Base-by-base conservation (phyloP, 768 basidiomycete species). In the Lactarius hatsudake region DNA sequence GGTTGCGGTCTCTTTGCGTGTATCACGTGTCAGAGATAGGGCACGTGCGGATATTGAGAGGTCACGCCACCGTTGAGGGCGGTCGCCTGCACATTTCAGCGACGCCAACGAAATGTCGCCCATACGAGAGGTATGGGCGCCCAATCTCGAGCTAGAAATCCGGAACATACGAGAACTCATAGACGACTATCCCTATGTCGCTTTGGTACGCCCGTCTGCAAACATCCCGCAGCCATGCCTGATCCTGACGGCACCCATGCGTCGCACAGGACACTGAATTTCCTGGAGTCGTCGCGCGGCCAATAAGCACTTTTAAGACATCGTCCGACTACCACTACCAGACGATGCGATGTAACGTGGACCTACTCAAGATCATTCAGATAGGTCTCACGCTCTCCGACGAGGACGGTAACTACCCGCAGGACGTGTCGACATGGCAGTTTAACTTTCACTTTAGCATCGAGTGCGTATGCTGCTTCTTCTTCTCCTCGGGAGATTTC, bases 271-370 rank as follows among this genome's bases (percentile, higher is more conserved):
- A 99, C 77, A 98, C 97, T 62, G 97, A 99, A 76, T 98, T 98
- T 77, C 97, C 97, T 40, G 97, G 97, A 10, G 95, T 98, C 53
- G 97, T 99, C 63, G 97, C 96, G 3, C 86, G 97, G 23, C 97
- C 97, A 2, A 96, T 99, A 73, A 97, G 97, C 6, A 82, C 88
- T 40, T 98, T 98, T 83, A 94, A 94, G 77, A 96, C 95, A 0
- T 94, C 94, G 13, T 94, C 94, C 26, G 97, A 99, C 79, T 98
- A 98, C 75, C 96, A 98, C 78, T 99, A 98, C 78, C 97, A 99
- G 78, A 99, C 97, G 2, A 96, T 99, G 91, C 89, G 97, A 68
- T 97, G 96, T 81, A 99, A 99, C 78, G 97, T 98, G 73, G 97
- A 99, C 83, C 82, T 98, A 59, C 84, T 99, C 71, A 94, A 94